Evolutionary conservation across 108 stramenopile genomes (phyloP), one percentile per base, ranked within the genome.

Genomic region (Cyclotella baltica): DNA sequence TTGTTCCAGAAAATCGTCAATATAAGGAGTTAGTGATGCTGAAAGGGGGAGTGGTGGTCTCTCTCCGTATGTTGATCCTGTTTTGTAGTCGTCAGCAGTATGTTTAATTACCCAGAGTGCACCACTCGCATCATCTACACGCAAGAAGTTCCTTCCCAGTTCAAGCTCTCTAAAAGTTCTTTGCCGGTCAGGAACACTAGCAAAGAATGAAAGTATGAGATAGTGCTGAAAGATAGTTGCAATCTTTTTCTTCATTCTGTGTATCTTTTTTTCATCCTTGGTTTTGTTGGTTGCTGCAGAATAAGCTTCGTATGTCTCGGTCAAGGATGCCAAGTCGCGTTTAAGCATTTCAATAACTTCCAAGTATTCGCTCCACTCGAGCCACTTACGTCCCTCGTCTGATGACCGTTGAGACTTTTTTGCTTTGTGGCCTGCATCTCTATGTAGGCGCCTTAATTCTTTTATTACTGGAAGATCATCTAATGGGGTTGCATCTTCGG

Each of bases 151-250:
- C 55, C 81, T 72, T 25, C 89, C 92, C 10, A 95, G 67, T 57
- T 92, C 92, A 55, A 95, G 64, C 68, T 95, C 94, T 58, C 92
- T 79, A 23, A 93, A 88, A 1, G 92, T 95, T 28, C 94, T 85
- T 68, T 95, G 94, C 37, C 92, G 87, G 82, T 95, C 94, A 11
- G 94, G 94, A 15, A 95, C 78, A 37, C 82, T 85, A 10, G 94
- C 83, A 82, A 95, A 92, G 31, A 95, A 88, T 1, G 91, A 80
- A 6, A 95, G 72, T 47, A 95, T 84, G 48, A 95, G 79, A 53
- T 95, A 95, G 16, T 79, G 73, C 68, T 93, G 92, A 64, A 79
- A 95, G 47, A 63, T 80, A 13, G 55, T 84, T 0, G 94, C 89
- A 63, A 94, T 85, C 55, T 75, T 73, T 52, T 70, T 84, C 75